These are phyloP conservation scores for Ustilago shanxiensis DNA, from an alignment of 1,284 basidiomycete species.

Conservation along the genomic window DNA sequence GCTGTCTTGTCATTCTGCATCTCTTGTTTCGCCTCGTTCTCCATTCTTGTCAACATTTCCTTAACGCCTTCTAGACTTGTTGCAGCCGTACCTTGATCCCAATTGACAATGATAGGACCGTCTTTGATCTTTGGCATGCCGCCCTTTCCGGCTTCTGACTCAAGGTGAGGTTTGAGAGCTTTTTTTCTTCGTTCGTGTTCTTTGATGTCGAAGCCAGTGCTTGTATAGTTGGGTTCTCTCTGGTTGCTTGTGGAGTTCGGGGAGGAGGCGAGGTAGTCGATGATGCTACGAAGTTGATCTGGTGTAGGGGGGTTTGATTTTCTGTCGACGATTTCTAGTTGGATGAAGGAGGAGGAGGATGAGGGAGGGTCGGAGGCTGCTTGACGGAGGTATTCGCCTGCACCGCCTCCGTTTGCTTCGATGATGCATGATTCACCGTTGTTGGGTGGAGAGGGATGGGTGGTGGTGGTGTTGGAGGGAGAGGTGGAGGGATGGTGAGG, in stretches of 20 bases:
- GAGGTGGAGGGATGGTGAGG: constrained; percentile 6
- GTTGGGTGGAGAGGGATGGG: not conserved
- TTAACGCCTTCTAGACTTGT: constrained; percentile 37
- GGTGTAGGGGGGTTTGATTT: constrained; percentile 32
- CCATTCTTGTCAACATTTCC: constrained; percentile 23
- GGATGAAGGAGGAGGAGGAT: not conserved
- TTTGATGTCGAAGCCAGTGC: constrained; percentile 12
- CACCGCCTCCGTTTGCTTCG: constrained; percentile 31
- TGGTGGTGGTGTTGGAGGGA: no score
- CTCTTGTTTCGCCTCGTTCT: not conserved
- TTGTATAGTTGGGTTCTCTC: constrained; percentile 8
- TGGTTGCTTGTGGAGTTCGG: constrained; percentile 3
- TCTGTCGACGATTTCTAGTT: constrained; percentile 46
- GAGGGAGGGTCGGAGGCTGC: constrained; percentile 27
- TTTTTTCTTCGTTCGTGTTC: constrained; percentile 22
- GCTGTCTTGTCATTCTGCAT: not conserved
- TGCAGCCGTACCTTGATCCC: constrained; percentile 42
- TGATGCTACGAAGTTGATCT: constrained; percentile 41
- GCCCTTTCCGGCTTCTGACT: not conserved
- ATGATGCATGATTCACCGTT: constrained; percentile 34
- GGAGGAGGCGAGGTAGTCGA: constrained; percentile 36
- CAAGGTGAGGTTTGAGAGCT: constrained; percentile 15
- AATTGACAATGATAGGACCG: constrained; percentile 47
- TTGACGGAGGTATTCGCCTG: constrained; percentile 28
- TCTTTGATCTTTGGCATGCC: constrained; percentile 45